Evolutionary conservation across 2,329 filamentous ascomycete species (phyloP).

Genomic region (Onygenales sp.): DNA sequence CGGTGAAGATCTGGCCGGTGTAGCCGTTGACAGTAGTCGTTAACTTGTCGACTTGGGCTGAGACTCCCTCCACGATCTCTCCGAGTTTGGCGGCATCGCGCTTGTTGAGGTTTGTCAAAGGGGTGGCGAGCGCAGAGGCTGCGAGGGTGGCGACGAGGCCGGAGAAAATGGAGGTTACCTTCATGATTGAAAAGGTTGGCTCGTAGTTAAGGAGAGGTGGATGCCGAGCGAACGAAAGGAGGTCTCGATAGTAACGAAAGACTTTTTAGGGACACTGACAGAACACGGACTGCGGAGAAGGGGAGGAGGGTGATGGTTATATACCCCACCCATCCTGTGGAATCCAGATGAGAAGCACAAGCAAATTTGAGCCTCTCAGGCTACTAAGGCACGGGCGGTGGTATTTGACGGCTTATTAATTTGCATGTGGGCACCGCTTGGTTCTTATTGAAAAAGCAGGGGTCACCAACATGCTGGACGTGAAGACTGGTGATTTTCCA

Average conservation of each 20-base stretch:
- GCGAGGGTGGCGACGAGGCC: neutral
- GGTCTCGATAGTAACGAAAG: neutral
- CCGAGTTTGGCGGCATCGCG: slow-evolving; percentile 12
- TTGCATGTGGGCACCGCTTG: too few species aligned
- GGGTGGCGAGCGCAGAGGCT: slow-evolving; percentile 3
- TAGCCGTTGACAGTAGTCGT: slow-evolving; percentile 13
- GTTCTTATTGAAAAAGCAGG: neutral
- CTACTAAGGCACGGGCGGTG: too few species aligned
- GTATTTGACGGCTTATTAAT: too few species aligned
- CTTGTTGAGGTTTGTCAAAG: slow-evolving; percentile 4
- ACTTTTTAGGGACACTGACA: neutral
- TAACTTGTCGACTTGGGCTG: slow-evolving; percentile 10
- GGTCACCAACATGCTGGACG: too few species aligned
- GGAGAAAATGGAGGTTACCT: slow-evolving; percentile 1
- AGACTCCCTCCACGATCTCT: slow-evolving; percentile 8
- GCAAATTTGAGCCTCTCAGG: neutral
- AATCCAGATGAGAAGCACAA: neutral
- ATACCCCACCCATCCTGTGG: neutral
- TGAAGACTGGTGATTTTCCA: neutral
- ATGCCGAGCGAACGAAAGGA: neutral
- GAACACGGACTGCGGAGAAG: neutral
- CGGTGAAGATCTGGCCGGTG: slow-evolving; percentile 8
- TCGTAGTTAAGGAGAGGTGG: neutral
- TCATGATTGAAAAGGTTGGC: neutral
- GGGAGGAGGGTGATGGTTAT: neutral